These are phyloP conservation scores for Cymodocea nodosa DNA, from an alignment of 116 monocot genomes.

Conservation along the genomic window DNA sequence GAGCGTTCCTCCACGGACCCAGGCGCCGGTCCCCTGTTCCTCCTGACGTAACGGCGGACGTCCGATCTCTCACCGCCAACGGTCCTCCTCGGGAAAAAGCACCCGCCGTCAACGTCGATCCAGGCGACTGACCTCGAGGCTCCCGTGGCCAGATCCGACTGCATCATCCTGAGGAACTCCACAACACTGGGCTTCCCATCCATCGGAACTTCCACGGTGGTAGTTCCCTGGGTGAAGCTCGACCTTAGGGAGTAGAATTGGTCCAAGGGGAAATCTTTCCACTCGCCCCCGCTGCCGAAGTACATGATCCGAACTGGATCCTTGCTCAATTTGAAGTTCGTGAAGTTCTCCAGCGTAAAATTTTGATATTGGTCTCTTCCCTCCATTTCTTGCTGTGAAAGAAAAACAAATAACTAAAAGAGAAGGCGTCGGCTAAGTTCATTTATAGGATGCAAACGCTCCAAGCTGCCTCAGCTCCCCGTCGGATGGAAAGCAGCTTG, in stretches of 20 bases:
- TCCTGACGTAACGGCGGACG: neutral
- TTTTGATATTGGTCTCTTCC: too few species aligned
- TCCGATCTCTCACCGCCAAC: neutral
- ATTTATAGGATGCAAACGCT: too few species aligned
- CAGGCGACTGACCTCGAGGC: constrained; percentile 32
- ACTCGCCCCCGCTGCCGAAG: neutral
- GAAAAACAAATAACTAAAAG: too few species aligned
- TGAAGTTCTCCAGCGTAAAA: neutral
- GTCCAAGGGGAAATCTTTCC: constrained; percentile 11
- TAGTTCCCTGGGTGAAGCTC: constrained; percentile 5
- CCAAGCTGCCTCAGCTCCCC: too few species aligned
- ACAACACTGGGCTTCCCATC: constrained; percentile 1
- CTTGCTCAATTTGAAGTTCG: constrained; percentile 4
- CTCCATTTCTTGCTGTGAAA: too few species aligned
- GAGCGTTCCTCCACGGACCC: constrained; percentile 11
- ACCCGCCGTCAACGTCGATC: constrained; percentile 41
- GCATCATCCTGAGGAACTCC: constrained; percentile 38
- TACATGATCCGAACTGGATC: constrained; percentile 4
- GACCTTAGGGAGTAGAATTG: neutral
- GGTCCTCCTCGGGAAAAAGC: constrained; percentile 43
- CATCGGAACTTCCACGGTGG: neutral
- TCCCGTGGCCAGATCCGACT: constrained; percentile 24
- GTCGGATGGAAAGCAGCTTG: too few species aligned
- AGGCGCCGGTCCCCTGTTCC: too few species aligned
- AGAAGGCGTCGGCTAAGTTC: too few species aligned